phyloP scores from a whole-genome alignment of 495 filamentous ascomycete species.

The Trichocladium antarcticum region DNA sequence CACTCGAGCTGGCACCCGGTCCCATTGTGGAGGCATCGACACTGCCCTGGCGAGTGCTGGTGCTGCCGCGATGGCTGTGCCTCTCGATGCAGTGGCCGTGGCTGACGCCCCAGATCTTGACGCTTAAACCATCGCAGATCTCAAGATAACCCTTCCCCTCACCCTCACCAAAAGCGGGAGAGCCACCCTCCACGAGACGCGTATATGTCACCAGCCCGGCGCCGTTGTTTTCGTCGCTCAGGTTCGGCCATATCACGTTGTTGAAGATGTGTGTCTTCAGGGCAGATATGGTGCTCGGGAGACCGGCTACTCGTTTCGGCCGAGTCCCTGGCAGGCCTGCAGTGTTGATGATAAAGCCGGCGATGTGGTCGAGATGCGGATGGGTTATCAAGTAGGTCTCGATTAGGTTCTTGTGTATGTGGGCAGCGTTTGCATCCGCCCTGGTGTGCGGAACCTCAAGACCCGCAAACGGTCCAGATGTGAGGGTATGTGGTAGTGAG shows the following conservation, averaged over 20 bases:
- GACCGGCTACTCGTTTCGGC: constrained; percentile 72
- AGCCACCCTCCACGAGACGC: constrained; percentile 77
- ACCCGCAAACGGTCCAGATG: constrained; percentile 58
- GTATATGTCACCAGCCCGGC: constrained; percentile 86
- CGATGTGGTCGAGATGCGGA: constrained; percentile 86
- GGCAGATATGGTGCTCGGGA: constrained; percentile 75
- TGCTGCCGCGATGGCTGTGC: constrained; percentile 48
- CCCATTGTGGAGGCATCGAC: constrained; percentile 23
- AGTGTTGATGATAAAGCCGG: constrained; percentile 85
- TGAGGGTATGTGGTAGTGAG: constrained; percentile 28
- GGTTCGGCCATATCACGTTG: constrained; percentile 93
- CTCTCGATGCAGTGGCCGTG: constrained; percentile 78
- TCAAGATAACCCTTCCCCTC: constrained; percentile 70
- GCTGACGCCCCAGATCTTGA: constrained; percentile 67
- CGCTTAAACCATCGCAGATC: constrained; percentile 66
- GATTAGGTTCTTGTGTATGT: constrained; percentile 66
- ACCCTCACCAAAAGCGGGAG: constrained; percentile 64
- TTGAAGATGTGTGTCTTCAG: constrained; percentile 95
- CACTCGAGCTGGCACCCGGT: neutral
- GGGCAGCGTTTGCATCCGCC: constrained; percentile 62
- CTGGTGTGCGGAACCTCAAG: constrained; percentile 50
- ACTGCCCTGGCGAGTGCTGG: constrained; percentile 31
- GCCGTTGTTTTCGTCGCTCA: constrained; percentile 91
- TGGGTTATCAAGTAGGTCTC: constrained; percentile 88
- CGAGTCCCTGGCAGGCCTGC: constrained; percentile 62